Percentiles rank a stretch among this genome's conserved stretches.
Evolutionary conservation across 139 green algal genomes (phyloP).

Genomic region (Astrephomene gubernaculifera): DNA sequence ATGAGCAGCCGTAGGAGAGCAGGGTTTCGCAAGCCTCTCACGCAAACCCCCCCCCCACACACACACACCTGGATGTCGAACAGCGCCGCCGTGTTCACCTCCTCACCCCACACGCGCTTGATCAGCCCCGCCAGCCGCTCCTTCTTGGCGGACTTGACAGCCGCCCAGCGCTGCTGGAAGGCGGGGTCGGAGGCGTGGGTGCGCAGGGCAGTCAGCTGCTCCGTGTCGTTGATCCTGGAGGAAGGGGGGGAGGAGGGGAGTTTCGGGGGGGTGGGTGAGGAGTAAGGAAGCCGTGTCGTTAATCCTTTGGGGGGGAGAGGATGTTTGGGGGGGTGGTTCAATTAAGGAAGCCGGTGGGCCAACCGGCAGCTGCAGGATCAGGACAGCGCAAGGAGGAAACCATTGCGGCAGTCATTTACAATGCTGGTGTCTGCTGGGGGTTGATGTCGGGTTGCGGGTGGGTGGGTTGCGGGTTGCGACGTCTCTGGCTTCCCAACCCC

Average conservation of each 20-base stretch:
- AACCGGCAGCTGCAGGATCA: too few species aligned
- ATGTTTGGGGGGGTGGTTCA: too few species aligned
- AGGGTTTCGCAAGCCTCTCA: too few species aligned
- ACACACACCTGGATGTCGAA: slow-evolving; percentile 91
- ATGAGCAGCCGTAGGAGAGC: too few species aligned
- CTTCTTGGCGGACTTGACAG: slow-evolving; percentile 93
- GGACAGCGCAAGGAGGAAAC: background rate
- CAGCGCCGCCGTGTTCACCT: slow-evolving; percentile 83
- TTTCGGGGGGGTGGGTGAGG: background rate
- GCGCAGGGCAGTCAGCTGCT: slow-evolving; percentile 60
- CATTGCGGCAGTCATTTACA: too few species aligned
- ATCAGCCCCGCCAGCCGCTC: slow-evolving; percentile 79
- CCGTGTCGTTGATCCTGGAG: slow-evolving; percentile 71
- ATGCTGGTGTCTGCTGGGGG: too few species aligned
- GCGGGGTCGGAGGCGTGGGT: slow-evolving; percentile 59
- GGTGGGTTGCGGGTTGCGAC: too few species aligned
- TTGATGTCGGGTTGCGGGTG: too few species aligned
- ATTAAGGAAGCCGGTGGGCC: too few species aligned
- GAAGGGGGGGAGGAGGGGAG: background rate
- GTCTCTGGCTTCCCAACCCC: background rate
- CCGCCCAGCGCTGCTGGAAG: slow-evolving; percentile 80
- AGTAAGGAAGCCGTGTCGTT: too few species aligned
- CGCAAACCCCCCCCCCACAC: too few species aligned
- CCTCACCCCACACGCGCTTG: slow-evolving; percentile 81
- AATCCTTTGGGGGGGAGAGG: too few species aligned